phyloP scores from a whole-genome alignment of 768 basidiomycete species.

The Auricularia auricula-judae region DNA sequence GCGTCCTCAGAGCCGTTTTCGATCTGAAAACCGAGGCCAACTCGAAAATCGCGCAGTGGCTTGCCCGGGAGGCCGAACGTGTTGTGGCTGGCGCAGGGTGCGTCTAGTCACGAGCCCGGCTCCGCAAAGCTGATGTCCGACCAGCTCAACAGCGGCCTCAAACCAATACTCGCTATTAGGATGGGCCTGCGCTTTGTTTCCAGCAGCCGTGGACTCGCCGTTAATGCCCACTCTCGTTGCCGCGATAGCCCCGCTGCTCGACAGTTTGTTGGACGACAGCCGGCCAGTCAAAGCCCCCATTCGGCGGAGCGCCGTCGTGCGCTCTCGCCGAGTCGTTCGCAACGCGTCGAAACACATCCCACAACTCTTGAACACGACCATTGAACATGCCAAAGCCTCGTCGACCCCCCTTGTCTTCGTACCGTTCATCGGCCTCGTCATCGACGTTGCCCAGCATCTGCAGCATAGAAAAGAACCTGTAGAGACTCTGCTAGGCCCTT shows the following conservation, averaged over 20 bases:
- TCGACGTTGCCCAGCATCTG: conserved; percentile 62
- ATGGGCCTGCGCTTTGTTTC: conserved; percentile 60
- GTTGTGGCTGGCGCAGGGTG: conserved; percentile 15
- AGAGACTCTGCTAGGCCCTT: neutral
- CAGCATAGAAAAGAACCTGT: conserved; percentile 36
- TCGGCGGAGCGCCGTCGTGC: conserved; percentile 48
- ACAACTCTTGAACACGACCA: conserved; percentile 39
- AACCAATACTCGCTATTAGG: conserved; percentile 59
- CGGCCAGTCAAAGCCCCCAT: conserved; percentile 45
- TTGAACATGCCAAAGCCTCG: conserved; percentile 39
- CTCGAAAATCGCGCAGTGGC: conserved; percentile 66
- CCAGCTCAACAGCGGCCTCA: conserved; percentile 41
- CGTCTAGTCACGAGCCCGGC: neutral
- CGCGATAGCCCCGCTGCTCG: conserved; percentile 50
- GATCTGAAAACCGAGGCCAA: conserved; percentile 2
- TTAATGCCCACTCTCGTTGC: conserved; percentile 35
- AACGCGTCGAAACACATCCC: conserved; percentile 34
- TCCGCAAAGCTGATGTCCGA: neutral
- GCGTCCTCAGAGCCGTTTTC: neutral
- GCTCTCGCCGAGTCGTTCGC: conserved; percentile 55
- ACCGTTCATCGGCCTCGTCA: conserved; percentile 53
- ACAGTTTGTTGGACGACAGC: conserved; percentile 43
- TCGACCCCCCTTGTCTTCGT: conserved; percentile 29
- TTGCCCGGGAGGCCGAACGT: conserved; percentile 52
- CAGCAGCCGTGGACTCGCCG: conserved; percentile 38